Evolutionary conservation across 2,329 filamentous ascomycete genomes (phyloP), one percentile per base, ranked within the genome.

Genomic region (Cladophialophora yegresii): DNA sequence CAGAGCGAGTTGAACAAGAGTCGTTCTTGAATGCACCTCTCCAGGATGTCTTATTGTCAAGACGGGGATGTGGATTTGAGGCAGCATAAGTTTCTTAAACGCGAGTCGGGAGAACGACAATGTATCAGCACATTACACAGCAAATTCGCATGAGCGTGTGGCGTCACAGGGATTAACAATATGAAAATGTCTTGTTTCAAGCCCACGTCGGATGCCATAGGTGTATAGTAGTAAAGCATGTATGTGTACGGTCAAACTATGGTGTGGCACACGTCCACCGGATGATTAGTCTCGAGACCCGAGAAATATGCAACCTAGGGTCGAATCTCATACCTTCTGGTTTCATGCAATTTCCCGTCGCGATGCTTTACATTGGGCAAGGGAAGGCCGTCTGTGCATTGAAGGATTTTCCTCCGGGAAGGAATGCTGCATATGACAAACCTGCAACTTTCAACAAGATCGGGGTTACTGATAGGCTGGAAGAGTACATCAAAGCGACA

Each of bases 1-100:
- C 78, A 81, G 70, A 72, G 71, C 40, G 63, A 66, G 22, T 54
- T 69, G 30, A 36, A 50, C 54, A 65, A 64, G 32, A 53, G 55
- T 26, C 58, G 58, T 6, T 59, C 45, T 40, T 59, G 57, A 59
- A 4, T 40, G 47, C 20, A 40, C n/a, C 26, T 33, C 28, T 54
- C 51, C 13, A 43, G 36, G 36, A 51, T 51, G 10, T 30, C 1
- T 16, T 13, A 6, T 13, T 13, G 26, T 51, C 28, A 22, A 47
- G 26, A 58, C 6, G 10, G 16, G 22, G 13, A n/a, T 13, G 2
- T n/a, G 4, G 7, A 20, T 13, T 9, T 7, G 36, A 10, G 9
- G 4, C 54, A 47, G 10, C 10, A 8, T n/a, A 43, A n/a, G 13
- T 6, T n/a, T 43, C 13, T n/a, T 43, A 6, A 16, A 16, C 36